Evolutionary conservation across 495 filamentous ascomycete species (phyloP), one percentile per base, ranked within the genome.

Genomic region (Entonaema liquescens): DNA sequence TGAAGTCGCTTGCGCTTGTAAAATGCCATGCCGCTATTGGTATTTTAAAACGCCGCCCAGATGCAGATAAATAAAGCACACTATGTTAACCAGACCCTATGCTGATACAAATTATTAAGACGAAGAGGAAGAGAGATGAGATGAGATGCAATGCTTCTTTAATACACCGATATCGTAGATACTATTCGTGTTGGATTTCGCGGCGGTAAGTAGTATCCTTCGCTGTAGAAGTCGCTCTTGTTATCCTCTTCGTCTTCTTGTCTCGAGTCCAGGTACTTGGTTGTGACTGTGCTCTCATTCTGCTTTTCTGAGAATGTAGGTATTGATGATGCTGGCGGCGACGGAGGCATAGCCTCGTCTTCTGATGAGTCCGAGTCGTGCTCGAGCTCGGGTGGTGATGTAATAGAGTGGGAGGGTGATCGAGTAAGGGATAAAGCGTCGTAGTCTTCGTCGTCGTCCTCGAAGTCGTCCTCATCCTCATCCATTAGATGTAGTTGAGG

Each of bases 281-380:
- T 84, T 47, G 80, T 84, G 63, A 83, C 76, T 75, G 86, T 85
- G 54, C 83, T 79, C 73, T 88, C 82, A 60, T 81, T 70, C 79
- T 88, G 79, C 83, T 94, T 92, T 71, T 91, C 87, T 40, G 89
- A 84, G 76, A 95, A 92, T 38, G 89, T 82, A 68, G 91, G 86
- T 59, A 93, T 82, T 35, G 81, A 66, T 62, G 90, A 79, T 1
- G 88, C 84, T 4, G 90, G 91, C 53, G 95, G 94, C 59, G 95
- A 97, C n/a, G 91, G 89, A 33, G 94, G 94, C 85, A 92, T 91
- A 29, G 88, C 84, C 72, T 89, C 87, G 76, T 89, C 88, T 67
- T 89, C 87, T 55, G 85, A 85, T 0, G 90, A 92, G 40, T 87
- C 88, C 63, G 87, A 88, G 72, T 92, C 86, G 74, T 86, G 84